Evolutionary conservation across 108 stramenopile genomes (phyloP).

Genomic region (Nitzschia inconspicua): DNA sequence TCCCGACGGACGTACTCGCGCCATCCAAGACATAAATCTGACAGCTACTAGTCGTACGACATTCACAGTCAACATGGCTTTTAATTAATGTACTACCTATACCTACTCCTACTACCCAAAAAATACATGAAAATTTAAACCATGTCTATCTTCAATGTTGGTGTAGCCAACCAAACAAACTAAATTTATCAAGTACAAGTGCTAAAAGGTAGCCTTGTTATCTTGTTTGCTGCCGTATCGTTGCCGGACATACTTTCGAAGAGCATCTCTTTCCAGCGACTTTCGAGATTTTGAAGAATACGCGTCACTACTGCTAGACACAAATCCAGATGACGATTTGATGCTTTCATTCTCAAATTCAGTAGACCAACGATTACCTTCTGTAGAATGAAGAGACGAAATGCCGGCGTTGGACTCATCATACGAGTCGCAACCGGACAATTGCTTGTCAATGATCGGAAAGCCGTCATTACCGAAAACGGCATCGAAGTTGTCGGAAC

Average conservation of each 20-base stretch:
- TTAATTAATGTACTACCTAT: too few species aligned
- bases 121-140: too few species aligned
- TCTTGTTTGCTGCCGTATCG: constrained; percentile 29
- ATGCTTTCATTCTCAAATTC: constrained; percentile 24
- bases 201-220: too few species aligned
- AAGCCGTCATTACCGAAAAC: background rate
- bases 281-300: constrained; percentile 17
- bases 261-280: constrained; percentile 43
- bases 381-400: background rate
- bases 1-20: too few species aligned
- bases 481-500: background rate
- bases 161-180: too few species aligned
- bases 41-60: too few species aligned
- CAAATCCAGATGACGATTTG: constrained; percentile 22
- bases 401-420: background rate
- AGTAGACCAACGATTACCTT: constrained; percentile 4
- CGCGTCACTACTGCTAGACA: constrained; percentile 15
- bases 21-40: too few species aligned
- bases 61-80: too few species aligned
- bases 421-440: background rate
- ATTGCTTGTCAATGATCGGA: background rate
- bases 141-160: too few species aligned
- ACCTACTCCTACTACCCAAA: too few species aligned
- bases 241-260: constrained; percentile 54
- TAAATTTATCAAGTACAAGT: too few species aligned